Evolutionary conservation across 805 yeast species (phyloP), one percentile per base, ranked within the genome.

Genomic region (Wickerhamiella siamensis): DNA sequence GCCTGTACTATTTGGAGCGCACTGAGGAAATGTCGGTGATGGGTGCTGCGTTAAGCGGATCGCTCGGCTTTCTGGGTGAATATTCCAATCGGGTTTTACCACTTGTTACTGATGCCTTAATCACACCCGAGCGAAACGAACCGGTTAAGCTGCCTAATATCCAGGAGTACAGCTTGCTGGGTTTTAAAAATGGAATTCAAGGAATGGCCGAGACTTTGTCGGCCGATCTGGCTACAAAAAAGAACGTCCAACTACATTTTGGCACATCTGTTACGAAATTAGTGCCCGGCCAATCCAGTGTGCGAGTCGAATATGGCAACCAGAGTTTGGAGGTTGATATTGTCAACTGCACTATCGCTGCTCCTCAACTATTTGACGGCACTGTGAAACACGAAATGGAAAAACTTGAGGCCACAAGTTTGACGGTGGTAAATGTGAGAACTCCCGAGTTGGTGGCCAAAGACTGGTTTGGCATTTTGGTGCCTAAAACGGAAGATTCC

Each of bases 401-500:
- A n/a, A n/a, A 31, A 15, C 78, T 54, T 77, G 75, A 58, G 59
- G 82, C 34, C 31, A 62, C 65, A 20, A 63, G 65, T n/a, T 69
- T 91, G 15, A 70, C 76, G 18, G 67, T 88, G 42, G 81, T 77
- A 18, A 87, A 91, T 52, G 65, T 81, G 27, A 81, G 70, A 59
- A 58, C 76, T 36, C 74, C 76, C 16, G 62, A 55, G 32, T 58
- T 53, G 38, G 58, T 61, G n/a, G 56, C 53, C 15, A 43, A 43
- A 33, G 66, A 70, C 44, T 94, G 96, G 31, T 88, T 88, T 67
- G 98, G 98, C 1, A 83, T 80, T 51, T 67, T 88, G 37, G 80
- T 87, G 8, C 98, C 98, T 5, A 65, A 67, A 45, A 46, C 60
- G 3, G 60, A 61, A 36, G 63, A 67, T 37, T 53, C 53, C 1